Percentiles rank a stretch among this genome's conserved stretches.
Conservation (phyloP, 2,329 filamentous ascomycete species). For the Aspergillus pseudoglaucus region DNA sequence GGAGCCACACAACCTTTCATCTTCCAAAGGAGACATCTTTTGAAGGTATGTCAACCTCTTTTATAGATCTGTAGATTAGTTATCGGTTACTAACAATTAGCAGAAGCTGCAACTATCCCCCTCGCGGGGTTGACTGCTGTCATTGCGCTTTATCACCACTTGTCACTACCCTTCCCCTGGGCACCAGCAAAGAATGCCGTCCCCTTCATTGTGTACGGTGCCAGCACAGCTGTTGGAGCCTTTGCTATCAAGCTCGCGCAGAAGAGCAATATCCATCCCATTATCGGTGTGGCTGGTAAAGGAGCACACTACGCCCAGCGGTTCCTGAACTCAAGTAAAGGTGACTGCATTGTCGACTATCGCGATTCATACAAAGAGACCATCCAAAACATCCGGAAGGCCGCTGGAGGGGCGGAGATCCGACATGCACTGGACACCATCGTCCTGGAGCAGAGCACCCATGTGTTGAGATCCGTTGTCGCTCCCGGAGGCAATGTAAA, state of each 20-base stretch:
- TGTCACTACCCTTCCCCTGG: conserved; percentile 45
- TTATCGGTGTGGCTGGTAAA: conserved; percentile 52
- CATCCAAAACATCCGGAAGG: conserved; percentile 36
- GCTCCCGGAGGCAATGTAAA: conserved; percentile 9
- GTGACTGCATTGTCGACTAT: conserved; percentile 54
- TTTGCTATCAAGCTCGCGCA: conserved; percentile 51
- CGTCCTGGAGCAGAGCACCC: conserved; percentile 3
- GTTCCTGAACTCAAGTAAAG: conserved; percentile 46
- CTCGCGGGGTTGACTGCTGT: conserved; percentile 48
- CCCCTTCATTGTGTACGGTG: conserved; percentile 41
- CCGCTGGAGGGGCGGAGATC: conserved; percentile 5
- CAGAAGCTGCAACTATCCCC: conserved; percentile 49
- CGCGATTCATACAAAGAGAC: conserved; percentile 48
- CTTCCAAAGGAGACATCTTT: conserved; percentile 45
- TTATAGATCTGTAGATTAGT: not conserved
- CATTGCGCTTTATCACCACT: conserved; percentile 41
- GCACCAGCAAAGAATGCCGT: conserved; percentile 23
- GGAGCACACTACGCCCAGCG: conserved; percentile 44
- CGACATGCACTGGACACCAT: conserved; percentile 9
- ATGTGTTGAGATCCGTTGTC: conserved; percentile 5
- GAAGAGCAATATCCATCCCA: conserved; percentile 50
- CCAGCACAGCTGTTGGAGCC: conserved; percentile 47
- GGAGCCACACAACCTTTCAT: conserved; percentile 47
- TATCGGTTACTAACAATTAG: not conserved
- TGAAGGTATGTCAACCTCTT: conserved; percentile 33